Evolutionary conservation across 192 early-diverging fungal genomes (phyloP).

Genomic region (Entomortierella beljakovae): DNA sequence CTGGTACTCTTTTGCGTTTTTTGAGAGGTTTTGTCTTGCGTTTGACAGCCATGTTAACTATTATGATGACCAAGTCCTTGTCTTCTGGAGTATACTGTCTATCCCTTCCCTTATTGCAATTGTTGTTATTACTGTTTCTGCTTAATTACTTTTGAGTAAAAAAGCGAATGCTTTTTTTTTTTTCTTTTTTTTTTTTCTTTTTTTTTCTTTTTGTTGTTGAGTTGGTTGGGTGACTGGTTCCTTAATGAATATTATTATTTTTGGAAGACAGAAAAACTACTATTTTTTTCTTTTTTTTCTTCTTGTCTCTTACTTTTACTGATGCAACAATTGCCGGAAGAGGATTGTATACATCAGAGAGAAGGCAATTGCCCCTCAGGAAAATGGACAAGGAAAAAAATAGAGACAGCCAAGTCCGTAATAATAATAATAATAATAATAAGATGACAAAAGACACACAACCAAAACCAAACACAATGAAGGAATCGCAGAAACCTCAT

Average conservation of each 20-base stretch:
- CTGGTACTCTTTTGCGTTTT: constrained; percentile 19
- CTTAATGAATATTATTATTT: too few relatives aligned
- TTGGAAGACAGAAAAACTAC: too few relatives aligned
- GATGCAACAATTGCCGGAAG: background rate
- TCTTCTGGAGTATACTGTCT: background rate
- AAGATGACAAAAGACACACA: too few relatives aligned
- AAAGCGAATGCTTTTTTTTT: too few relatives aligned
- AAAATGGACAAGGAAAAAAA: background rate
- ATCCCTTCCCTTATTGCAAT: background rate
- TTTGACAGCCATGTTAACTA: constrained; percentile 24
- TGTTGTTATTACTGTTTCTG: background rate
- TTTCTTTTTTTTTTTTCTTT: too few relatives aligned
- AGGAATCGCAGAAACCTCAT: background rate
- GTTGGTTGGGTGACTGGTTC: background rate
- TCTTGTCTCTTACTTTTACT: constrained; percentile 2
- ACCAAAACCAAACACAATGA: background rate
- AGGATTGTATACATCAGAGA: background rate
- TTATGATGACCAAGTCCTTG: background rate
- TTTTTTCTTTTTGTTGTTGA: background rate
- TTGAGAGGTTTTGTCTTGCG: constrained; percentile 13
- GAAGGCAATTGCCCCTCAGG: background rate
- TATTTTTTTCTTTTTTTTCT: background rate
- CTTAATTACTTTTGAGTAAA: too few relatives aligned
- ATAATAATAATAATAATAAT: too few relatives aligned
- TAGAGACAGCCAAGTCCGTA: background rate